phyloP scores from a whole-genome alignment of 1,284 basidiomycete genomes.

The Serendipita sp. region DNA sequence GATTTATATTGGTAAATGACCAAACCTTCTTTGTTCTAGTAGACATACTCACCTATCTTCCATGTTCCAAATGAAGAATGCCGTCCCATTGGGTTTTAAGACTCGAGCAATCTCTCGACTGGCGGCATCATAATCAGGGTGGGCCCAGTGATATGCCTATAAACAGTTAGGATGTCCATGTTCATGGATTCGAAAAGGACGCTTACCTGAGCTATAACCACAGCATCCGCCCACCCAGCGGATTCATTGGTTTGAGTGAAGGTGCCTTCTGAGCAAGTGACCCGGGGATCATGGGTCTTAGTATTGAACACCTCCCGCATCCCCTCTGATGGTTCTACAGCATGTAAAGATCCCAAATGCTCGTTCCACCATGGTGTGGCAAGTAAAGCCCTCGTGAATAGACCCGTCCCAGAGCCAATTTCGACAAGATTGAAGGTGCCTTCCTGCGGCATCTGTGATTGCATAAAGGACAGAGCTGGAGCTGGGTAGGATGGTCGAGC shows the following conservation, averaged over 20 bases:
- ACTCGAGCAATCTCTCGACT: slow-evolving; percentile 53
- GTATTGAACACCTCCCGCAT: slow-evolving; percentile 18
- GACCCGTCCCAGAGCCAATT: slow-evolving; percentile 60
- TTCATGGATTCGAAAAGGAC: neutral
- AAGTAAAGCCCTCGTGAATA: slow-evolving; percentile 64
- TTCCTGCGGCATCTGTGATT: slow-evolving; percentile 25
- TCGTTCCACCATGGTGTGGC: slow-evolving; percentile 41
- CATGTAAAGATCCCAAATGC: slow-evolving; percentile 36
- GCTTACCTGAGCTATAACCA: slow-evolving; percentile 57
- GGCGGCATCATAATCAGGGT: slow-evolving; percentile 53
- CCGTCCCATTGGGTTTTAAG: slow-evolving; percentile 48
- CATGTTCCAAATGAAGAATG: slow-evolving; percentile 66
- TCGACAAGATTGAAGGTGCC: slow-evolving; percentile 47
- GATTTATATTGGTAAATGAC: neutral
- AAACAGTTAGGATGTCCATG: neutral
- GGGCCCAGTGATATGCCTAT: slow-evolving; percentile 67
- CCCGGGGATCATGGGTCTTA: slow-evolving; percentile 38
- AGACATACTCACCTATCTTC: slow-evolving; percentile 43
- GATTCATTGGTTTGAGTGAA: slow-evolving; percentile 46
- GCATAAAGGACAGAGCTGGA: slow-evolving; percentile 41
- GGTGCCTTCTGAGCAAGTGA: slow-evolving; percentile 41
- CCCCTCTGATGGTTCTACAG: slow-evolving; percentile 45
- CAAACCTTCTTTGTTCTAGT: neutral
- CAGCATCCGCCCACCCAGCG: slow-evolving; percentile 55
- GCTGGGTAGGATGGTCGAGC: slow-evolving; percentile 59